A percentile compares a stretch with the other conserved stretches of the same genome.
Evolutionary conservation across 1,284 basidiomycete species (phyloP).

Genomic region (Sphagnurus paluster): DNA sequence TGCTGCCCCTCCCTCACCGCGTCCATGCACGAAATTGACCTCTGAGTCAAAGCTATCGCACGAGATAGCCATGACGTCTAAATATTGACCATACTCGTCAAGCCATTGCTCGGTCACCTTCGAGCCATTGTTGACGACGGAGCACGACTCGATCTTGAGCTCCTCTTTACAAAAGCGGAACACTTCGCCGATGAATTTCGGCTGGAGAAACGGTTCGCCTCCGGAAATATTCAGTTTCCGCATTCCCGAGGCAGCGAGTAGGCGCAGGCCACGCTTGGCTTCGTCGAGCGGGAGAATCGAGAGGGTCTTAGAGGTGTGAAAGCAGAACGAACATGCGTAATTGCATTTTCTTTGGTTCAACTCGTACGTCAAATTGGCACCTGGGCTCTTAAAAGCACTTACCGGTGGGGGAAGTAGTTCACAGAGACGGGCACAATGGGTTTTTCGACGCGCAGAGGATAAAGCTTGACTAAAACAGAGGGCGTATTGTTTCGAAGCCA

Average conservation of each 20-base stretch:
- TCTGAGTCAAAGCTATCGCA: conserved; percentile 42
- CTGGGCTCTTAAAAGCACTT: no score
- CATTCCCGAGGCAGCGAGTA: conserved; percentile 39
- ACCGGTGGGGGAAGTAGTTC: no score
- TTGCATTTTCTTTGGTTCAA: conserved; percentile 37
- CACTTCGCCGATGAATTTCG: conserved; percentile 37
- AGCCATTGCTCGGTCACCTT: conserved; percentile 44
- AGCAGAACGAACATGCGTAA: conserved; percentile 39
- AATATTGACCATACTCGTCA: conserved; percentile 36
- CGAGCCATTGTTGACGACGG: conserved; percentile 40
- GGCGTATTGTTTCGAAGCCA: no score
- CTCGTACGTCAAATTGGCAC: no score
- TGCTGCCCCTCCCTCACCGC: conserved; percentile 32
- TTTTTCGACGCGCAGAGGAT: no score
- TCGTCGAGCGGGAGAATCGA: conserved; percentile 35
- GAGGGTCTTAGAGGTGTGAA: conserved; percentile 38
- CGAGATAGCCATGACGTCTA: conserved; percentile 44
- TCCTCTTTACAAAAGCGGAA: conserved; percentile 43
- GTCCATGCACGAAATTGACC: conserved; percentile 34
- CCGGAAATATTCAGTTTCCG: conserved; percentile 44
- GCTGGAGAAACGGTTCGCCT: conserved; percentile 41
- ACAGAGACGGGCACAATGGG: no score
- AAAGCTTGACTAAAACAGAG: no score
- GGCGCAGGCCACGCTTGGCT: conserved; percentile 35
- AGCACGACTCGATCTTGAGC: conserved; percentile 36